These are phyloP conservation scores for Fusarium brachygibbosum DNA, from an alignment of 2,329 filamentous ascomycete genomes.

Conservation along the genomic window DNA sequence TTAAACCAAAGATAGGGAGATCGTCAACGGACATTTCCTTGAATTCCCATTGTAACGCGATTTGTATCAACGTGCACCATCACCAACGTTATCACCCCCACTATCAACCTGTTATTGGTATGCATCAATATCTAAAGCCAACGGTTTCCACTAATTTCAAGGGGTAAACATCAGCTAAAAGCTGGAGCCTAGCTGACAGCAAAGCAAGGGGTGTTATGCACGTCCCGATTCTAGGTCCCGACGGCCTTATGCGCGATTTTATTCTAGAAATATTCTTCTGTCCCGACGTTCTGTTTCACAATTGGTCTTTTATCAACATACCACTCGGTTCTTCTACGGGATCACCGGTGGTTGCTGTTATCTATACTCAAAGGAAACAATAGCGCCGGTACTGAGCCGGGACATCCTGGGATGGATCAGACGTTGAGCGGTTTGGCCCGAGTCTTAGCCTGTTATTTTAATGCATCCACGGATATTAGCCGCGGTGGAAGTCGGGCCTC, in stretches of 20 bases:
- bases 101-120: neutral
- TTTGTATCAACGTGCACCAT: neutral
- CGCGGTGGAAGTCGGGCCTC: neutral
- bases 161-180: neutral
- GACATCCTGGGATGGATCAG: slow-evolving; percentile 4
- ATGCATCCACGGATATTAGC: neutral
- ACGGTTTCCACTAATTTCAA: slow-evolving; percentile 4
- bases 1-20: slow-evolving; percentile 1
- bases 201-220: slow-evolving; percentile 10
- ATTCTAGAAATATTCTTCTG: slow-evolving; percentile 31
- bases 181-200: neutral
- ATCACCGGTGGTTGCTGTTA: neutral
- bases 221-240: slow-evolving; percentile 16
- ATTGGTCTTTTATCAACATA: neutral
- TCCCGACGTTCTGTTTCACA: neutral
- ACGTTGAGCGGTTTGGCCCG: neutral
- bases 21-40: slow-evolving; percentile 2
- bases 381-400: neutral
- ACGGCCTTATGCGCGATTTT: slow-evolving; percentile 32
- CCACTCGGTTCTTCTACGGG: neutral
- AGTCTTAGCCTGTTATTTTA: neutral
- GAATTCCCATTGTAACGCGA: neutral
- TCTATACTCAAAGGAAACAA: neutral
- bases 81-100: neutral
- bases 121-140: neutral